phyloP scores from a whole-genome alignment of 768 basidiomycete species.

The Rhodotorula babjevae region DNA sequence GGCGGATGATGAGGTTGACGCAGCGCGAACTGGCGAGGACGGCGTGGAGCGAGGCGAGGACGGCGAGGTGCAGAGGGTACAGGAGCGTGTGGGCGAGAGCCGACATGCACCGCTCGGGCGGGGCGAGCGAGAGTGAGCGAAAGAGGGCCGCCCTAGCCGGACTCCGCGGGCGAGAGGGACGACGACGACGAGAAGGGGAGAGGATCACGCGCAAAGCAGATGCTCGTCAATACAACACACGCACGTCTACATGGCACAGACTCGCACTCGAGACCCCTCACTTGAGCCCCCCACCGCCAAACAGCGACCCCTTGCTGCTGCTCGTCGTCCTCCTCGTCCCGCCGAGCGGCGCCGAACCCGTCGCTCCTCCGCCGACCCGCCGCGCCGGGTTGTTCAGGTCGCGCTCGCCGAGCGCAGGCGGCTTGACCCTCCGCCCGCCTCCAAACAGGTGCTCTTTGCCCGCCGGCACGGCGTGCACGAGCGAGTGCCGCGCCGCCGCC shows the following conservation, averaged over 20 bases:
- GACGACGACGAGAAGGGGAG: too few species aligned
- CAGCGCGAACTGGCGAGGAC: conserved; percentile 19
- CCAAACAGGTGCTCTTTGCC: neutral
- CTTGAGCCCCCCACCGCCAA: neutral
- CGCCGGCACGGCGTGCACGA: neutral
- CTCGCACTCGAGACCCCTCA: too few species aligned
- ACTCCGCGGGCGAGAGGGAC: neutral
- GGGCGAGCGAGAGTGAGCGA: neutral
- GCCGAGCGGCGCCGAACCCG: too few species aligned
- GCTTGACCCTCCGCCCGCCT: neutral
- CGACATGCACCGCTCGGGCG: neutral
- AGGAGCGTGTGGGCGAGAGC: neutral
- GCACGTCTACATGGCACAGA: too few species aligned
- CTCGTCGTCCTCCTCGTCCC: too few species aligned
- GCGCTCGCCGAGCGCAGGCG: conserved; percentile 14
- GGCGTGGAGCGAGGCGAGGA: conserved; percentile 21
- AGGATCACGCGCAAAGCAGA: too few species aligned
- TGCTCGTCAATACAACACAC: neutral
- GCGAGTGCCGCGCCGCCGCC: neutral
- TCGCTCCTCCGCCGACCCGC: neutral
- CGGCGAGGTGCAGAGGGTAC: conserved; percentile 21
- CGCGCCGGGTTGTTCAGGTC: conserved; percentile 9
- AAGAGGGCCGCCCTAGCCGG: neutral
- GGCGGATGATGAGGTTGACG: conserved; percentile 4
- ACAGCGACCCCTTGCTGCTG: too few species aligned